These are phyloP conservation scores for Stephania cephalantha DNA, from an alignment of 164 flowering plant species.

Conservation along the genomic window DNA sequence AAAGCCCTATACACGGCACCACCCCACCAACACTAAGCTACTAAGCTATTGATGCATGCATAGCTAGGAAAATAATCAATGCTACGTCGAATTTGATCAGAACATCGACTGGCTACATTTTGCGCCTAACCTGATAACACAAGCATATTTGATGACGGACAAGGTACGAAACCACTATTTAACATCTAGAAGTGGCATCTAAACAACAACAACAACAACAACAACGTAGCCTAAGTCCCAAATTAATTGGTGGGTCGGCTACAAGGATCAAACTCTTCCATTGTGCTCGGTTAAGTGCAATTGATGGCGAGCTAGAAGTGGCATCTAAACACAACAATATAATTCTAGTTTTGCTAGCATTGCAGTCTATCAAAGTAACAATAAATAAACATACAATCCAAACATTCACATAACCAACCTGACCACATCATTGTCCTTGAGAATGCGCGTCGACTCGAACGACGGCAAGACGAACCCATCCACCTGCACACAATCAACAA, in stretches of 20 bases:
- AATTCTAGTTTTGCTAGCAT: no score
- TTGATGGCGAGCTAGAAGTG: neutral
- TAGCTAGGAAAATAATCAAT: neutral
- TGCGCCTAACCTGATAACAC: neutral
- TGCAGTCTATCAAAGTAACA: no score
- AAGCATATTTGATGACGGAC: neutral
- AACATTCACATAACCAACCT: constrained; percentile 40
- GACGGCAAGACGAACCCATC: constrained; percentile 83
- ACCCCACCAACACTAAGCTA: no score
- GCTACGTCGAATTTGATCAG: neutral
- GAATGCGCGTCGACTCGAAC: constrained; percentile 63
- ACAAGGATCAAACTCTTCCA: no score
- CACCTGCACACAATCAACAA: constrained; percentile 46
- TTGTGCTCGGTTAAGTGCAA: no score
- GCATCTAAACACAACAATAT: neutral
- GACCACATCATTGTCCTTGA: constrained; percentile 71
- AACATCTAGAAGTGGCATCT: neutral
- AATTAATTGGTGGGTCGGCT: no score
- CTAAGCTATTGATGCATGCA: no score
- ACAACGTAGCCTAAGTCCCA: no score
- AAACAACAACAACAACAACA: neutral
- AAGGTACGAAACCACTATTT: neutral
- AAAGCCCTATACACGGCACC: no score
- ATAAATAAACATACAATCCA: no score
- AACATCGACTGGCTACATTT: neutral